A percentile compares a stretch with the other conserved stretches of the same genome.
phyloP scores from a whole-genome alignment of 108 stramenopile species.

The Conticribra weissflogii region DNA sequence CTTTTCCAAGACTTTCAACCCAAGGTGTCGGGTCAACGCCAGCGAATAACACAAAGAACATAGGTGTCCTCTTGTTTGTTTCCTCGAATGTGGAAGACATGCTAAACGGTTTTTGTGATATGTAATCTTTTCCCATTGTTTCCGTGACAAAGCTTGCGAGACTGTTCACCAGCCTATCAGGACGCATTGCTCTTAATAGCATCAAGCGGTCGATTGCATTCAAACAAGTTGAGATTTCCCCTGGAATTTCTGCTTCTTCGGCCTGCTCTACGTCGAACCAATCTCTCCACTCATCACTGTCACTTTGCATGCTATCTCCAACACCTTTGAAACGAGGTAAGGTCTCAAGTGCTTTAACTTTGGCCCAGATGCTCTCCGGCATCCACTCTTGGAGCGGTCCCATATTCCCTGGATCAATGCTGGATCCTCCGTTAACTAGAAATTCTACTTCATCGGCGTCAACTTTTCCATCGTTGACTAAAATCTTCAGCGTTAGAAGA shows the following conservation, averaged over 20 bases:
- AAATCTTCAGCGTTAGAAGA: conserved; percentile 67
- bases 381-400: conserved; percentile 82
- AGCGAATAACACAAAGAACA: conserved; percentile 84
- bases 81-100: conserved; percentile 65
- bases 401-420: conserved; percentile 76
- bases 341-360: conserved; percentile 72
- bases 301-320: conserved; percentile 79
- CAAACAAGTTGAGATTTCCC: conserved; percentile 65
- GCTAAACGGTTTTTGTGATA: conserved; percentile 70
- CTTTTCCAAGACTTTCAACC: conserved; percentile 72
- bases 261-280: conserved; percentile 78
- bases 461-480: conserved; percentile 67
- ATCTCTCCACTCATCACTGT: conserved; percentile 77
- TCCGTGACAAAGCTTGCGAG: conserved; percentile 58
- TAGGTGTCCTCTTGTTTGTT: conserved; percentile 62
- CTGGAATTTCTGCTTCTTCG: conserved; percentile 70
- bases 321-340: conserved; percentile 61
- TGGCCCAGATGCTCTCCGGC: conserved; percentile 73
- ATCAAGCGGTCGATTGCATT: conserved; percentile 62
- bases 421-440: conserved; percentile 56
- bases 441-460: conserved; percentile 61
- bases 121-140: conserved; percentile 66
- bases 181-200: conserved; percentile 74
- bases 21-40: conserved; percentile 85
- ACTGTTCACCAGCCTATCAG: conserved; percentile 71